Conservation (phyloP, 192 early-diverging fungal genomes). For the Backusella australiensis region DNA sequence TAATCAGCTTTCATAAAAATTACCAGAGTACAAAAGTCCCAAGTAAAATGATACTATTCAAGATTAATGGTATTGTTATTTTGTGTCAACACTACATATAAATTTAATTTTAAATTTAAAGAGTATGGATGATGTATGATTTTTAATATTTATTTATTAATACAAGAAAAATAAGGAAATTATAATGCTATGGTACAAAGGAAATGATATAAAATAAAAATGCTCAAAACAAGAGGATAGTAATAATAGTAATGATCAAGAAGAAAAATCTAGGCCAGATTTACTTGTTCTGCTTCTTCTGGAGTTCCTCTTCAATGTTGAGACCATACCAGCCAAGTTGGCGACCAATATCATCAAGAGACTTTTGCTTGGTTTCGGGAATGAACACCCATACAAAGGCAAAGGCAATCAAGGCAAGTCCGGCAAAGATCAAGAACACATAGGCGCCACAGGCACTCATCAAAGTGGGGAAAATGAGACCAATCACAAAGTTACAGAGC, state of each 20-base stretch:
- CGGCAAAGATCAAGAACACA: conserved; percentile 54
- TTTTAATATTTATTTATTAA: not conserved
- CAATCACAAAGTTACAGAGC: conserved; percentile 52
- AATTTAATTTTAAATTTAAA: no score
- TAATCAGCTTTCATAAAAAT: no score
- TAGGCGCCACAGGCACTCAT: conserved; percentile 41
- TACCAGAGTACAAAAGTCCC: no score
- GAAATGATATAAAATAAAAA: not conserved
- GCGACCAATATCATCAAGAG: conserved; percentile 58
- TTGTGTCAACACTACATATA: no score
- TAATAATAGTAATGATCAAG: no score
- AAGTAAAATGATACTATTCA: no score
- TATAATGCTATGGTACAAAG: not conserved
- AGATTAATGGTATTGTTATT: no score
- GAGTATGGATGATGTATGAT: not conserved
- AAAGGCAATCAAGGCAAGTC: conserved; percentile 37
- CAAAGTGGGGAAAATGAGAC: conserved; percentile 51
- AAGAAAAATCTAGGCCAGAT: not conserved
- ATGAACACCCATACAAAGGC: conserved; percentile 45
- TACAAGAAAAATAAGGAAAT: no score
- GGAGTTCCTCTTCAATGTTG: not conserved
- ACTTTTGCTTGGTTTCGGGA: conserved; percentile 56
- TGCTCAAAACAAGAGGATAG: not conserved
- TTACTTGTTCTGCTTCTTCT: no score
- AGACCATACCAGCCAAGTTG: conserved; percentile 30